phyloP scores from a whole-genome alignment of 2,329 filamentous ascomycete species.

The Ophiocordyceps camponoti-floridani region DNA sequence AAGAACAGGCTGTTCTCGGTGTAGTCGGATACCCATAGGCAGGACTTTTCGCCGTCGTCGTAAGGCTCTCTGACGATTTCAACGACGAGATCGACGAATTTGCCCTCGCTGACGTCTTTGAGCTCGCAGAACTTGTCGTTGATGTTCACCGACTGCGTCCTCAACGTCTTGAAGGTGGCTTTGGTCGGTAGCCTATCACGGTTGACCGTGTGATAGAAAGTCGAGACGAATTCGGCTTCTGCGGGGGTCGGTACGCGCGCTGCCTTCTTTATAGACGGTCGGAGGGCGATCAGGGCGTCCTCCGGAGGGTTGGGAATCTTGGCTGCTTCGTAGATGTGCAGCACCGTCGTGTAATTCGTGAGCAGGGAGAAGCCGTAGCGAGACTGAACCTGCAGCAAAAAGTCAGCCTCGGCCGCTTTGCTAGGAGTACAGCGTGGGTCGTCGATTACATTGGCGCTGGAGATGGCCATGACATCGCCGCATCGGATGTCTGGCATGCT shows the following conservation, averaged over 20 bases:
- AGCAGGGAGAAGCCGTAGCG: constrained; percentile 22
- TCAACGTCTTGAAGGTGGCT: constrained; percentile 22
- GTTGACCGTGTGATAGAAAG: constrained; percentile 25
- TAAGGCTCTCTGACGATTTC: constrained; percentile 43
- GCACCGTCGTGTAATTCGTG: constrained; percentile 19
- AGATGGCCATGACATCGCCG: constrained; percentile 24
- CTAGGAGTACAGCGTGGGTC: not conserved
- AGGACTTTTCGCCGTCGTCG: constrained; percentile 25
- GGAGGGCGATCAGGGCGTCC: constrained; percentile 15
- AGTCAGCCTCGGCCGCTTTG: too few relatives aligned
- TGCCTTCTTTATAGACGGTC: constrained; percentile 5
- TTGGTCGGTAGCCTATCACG: constrained; percentile 23
- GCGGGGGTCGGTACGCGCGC: constrained; percentile 5
- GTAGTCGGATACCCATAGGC: constrained; percentile 69
- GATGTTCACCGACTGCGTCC: constrained; percentile 20
- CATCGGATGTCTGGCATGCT: constrained; percentile 28
- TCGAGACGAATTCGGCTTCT: constrained; percentile 27
- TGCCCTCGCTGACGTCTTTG: constrained; percentile 35
- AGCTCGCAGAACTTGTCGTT: constrained; percentile 46
- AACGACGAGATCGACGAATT: constrained; percentile 52
- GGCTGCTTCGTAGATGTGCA: constrained; percentile 23
- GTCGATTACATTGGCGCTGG: constrained; percentile 31
- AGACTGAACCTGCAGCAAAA: constrained; percentile 18
- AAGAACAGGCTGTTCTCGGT: constrained; percentile 51
- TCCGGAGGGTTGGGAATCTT: constrained; percentile 16